A percentile compares a stretch with the other conserved stretches of the same genome.
These are phyloP conservation scores for Truncatella angustata DNA, from an alignment of 2,329 filamentous ascomycete genomes.

Conservation along the genomic window DNA sequence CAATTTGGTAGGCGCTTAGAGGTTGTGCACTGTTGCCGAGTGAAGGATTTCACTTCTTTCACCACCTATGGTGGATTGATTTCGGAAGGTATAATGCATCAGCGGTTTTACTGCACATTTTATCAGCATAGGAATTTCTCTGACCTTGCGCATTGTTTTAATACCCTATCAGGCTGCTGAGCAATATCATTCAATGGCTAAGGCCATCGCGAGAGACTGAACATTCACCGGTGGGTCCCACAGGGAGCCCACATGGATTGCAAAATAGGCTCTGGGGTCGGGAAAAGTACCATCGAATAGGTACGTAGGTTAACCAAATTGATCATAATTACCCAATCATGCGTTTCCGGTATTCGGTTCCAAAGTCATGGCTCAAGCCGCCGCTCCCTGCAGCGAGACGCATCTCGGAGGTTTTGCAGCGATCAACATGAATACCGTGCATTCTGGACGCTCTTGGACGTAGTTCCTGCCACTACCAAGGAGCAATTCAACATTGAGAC, in stretches of 20 bases:
- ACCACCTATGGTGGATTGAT: conserved; percentile 1
- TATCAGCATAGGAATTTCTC: neutral
- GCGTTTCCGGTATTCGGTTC: too few relatives aligned
- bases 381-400: too few relatives aligned
- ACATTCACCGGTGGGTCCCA: neutral
- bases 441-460: too few relatives aligned
- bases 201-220: too few relatives aligned
- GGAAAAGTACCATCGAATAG: neutral
- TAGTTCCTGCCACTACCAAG: too few relatives aligned
- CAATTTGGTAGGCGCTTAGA: neutral
- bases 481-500: too few relatives aligned
- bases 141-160: neutral
- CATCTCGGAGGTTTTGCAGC: too few relatives aligned
- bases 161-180: conserved; percentile 1
- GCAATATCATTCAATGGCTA: too few relatives aligned
- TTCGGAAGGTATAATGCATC: neutral
- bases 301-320: neutral
- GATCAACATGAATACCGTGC: too few relatives aligned
- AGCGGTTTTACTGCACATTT: neutral
- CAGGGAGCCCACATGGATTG: neutral
- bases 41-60: neutral
- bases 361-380: too few relatives aligned
- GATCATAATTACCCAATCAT: too few relatives aligned
- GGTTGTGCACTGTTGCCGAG: neutral
- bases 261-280: neutral